A percentile compares a stretch with the other conserved stretches of the same genome.
phyloP scores from a whole-genome alignment of 2,329 filamentous ascomycete genomes.

The Sordariomycetes sp. region DNA sequence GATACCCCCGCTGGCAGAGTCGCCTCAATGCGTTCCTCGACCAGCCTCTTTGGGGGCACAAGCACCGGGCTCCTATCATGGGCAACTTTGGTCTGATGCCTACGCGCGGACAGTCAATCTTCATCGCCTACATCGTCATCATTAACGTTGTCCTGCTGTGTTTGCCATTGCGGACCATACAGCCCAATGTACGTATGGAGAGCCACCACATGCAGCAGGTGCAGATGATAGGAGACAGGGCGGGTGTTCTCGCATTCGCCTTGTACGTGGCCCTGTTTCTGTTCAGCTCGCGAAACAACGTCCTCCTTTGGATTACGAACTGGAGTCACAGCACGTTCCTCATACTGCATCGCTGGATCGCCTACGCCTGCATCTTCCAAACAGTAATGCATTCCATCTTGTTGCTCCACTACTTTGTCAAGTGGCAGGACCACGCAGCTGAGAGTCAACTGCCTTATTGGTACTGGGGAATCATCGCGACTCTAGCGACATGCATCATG shows the following conservation, averaged over 20 bases:
- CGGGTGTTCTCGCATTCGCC: conserved; percentile 22
- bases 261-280: conserved; percentile 21
- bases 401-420: too few species aligned
- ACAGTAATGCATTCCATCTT: too few species aligned
- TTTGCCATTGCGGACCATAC: conserved; percentile 2
- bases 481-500: too few species aligned
- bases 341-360: conserved; percentile 26
- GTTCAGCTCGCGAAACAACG: conserved; percentile 24
- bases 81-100: conserved; percentile 15
- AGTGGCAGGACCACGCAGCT: too few species aligned
- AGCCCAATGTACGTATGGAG: conserved; percentile 50
- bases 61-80: conserved; percentile 20
- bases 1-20: conserved; percentile 11
- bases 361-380: conserved; percentile 69
- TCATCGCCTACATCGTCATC: conserved; percentile 20
- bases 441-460: too few species aligned
- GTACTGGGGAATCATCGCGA: too few species aligned
- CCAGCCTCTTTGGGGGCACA: conserved; percentile 18
- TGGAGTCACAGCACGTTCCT: conserved; percentile 26
- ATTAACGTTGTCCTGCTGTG: conserved; percentile 21
- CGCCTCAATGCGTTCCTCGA: conserved; percentile 18
- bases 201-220: conserved; percentile 48
- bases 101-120: conserved; percentile 22
- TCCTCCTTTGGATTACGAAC: conserved; percentile 22
- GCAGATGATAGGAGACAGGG: conserved; percentile 29